A percentile compares a stretch with the other conserved stretches of the same genome.
phyloP scores from a whole-genome alignment of 2,329 filamentous ascomycete species.

The Trichoderma citrinoviride region DNA sequence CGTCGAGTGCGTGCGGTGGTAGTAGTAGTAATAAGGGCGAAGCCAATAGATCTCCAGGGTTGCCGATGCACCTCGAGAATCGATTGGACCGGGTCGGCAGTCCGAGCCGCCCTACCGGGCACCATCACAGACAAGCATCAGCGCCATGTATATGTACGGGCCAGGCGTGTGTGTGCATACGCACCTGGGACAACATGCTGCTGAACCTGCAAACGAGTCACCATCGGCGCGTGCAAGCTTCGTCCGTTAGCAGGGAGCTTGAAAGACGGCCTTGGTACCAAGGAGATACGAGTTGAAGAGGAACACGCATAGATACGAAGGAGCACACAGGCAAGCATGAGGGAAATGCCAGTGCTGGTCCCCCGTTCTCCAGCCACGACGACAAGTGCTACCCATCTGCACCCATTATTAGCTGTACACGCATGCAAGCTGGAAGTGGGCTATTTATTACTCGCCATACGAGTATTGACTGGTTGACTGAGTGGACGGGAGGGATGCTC shows the following conservation, averaged over 20 bases:
- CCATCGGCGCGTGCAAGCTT: neutral
- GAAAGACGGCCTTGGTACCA: neutral
- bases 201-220: neutral
- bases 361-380: neutral
- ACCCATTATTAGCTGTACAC: neutral
- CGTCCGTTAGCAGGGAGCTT: neutral
- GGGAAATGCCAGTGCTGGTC: neutral
- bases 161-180: neutral
- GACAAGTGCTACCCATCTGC: neutral
- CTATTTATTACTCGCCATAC: neutral
- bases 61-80: constrained; percentile 7
- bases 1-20: neutral
- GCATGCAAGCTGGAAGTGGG: neutral
- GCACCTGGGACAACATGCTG: neutral
- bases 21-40: neutral
- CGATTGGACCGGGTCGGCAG: constrained; percentile 16
- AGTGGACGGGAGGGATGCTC: neutral
- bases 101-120: constrained; percentile 19
- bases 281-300: neutral
- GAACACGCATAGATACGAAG: neutral
- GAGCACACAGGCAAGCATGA: too few relatives aligned
- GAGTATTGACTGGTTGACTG: neutral
- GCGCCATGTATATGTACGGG: neutral
- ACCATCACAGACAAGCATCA: constrained; percentile 14
- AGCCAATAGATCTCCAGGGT: constrained; percentile 18